Evolutionary conservation across 2,329 filamentous ascomycete genomes (phyloP).

Genomic region (Talaromyces sp.): DNA sequence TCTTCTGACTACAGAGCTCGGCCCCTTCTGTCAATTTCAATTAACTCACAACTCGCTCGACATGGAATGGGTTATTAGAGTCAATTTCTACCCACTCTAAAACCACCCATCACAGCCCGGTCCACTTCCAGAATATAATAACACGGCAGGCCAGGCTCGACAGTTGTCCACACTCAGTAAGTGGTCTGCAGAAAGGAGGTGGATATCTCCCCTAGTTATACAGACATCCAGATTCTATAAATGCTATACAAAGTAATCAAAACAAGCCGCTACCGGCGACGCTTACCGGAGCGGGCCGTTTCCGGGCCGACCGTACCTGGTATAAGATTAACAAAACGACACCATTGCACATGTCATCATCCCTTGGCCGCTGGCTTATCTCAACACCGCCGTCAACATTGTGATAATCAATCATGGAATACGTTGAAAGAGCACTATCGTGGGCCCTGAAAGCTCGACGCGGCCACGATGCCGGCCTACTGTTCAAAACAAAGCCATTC

Average conservation of each 20-base stretch:
- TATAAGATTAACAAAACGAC: no score
- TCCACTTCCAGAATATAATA: neutral
- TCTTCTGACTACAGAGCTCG: neutral
- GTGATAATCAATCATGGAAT: neutral
- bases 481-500: conserved; percentile 3
- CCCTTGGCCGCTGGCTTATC: neutral
- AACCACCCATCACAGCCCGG: neutral
- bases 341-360: no score
- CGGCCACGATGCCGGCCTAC: conserved; percentile 3
- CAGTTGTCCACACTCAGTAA: neutral
- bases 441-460: neutral
- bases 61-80: neutral
- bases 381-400: neutral
- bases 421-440: conserved; percentile 1
- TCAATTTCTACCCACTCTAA: neutral
- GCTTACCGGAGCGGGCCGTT: neutral
- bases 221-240: no score
- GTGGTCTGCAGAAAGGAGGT: neutral
- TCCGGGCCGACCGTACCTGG: neutral
- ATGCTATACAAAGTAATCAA: no score
- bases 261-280: no score
- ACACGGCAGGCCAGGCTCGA: neutral
- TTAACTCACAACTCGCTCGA: neutral
- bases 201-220: no score
- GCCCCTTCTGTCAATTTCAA: neutral